A percentile compares a stretch with the other conserved stretches of the same genome.
Evolutionary conservation across 179 eudicot genomes (phyloP).

Genomic region (Drosera spatulata): DNA sequence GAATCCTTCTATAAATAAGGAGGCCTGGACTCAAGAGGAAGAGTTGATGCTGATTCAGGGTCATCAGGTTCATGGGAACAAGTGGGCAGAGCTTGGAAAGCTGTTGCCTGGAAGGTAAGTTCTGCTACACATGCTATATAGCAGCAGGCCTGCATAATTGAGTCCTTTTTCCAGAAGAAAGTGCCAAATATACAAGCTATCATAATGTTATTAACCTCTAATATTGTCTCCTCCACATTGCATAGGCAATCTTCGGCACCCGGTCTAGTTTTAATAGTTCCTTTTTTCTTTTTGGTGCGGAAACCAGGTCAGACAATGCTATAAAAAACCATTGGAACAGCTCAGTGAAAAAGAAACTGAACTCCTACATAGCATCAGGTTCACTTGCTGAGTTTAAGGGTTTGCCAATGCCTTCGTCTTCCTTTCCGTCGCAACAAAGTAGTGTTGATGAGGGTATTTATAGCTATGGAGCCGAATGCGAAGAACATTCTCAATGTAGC

Average conservation of each 20-base stretch:
- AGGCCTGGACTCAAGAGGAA: constrained; percentile 98
- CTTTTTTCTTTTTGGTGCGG: constrained; percentile 4
- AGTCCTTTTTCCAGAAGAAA: constrained; percentile 64
- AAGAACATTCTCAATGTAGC: constrained; percentile 67
- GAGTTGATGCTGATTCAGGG: constrained; percentile 75
- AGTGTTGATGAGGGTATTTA: constrained; percentile 47
- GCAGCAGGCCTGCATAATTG: constrained; percentile 87
- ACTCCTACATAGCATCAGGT: constrained; percentile 75
- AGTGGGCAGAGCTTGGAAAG: constrained; percentile 96
- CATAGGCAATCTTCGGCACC: constrained; percentile 9
- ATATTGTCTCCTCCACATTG: too few relatives aligned
- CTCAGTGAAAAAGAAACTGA: constrained; percentile 90
- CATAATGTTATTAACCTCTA: constrained; percentile 4
- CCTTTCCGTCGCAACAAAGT: constrained; percentile 46
- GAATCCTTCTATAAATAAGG: constrained; percentile 87
- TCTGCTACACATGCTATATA: constrained; percentile 81
- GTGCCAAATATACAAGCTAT: too few relatives aligned
- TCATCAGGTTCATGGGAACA: constrained; percentile 87
- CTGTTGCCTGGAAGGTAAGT: constrained; percentile 86
- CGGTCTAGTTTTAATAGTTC: too few relatives aligned
- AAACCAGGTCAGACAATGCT: constrained; percentile 87
- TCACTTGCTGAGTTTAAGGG: constrained; percentile 71
- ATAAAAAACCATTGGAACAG: constrained; percentile 99
- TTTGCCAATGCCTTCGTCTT: constrained; percentile 41
- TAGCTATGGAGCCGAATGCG: constrained; percentile 42